Conservation (phyloP, 73 alveolate species). For the Effrenium voratum region DNA sequence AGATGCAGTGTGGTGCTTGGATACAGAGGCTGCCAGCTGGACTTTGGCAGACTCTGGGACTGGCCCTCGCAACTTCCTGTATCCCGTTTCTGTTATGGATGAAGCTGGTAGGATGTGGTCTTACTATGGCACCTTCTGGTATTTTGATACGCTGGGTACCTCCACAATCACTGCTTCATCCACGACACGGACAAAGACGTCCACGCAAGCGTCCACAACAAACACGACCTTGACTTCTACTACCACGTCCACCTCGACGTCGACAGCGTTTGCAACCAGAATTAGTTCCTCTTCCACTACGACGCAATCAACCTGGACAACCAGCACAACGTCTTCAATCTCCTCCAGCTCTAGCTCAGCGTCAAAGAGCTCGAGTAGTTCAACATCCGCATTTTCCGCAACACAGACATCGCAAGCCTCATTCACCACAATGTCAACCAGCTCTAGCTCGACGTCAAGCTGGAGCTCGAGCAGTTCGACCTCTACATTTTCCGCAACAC, state of each 20-base stretch:
- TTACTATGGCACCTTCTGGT: conserved; percentile 36
- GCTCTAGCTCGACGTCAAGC: background rate
- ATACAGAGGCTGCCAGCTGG: too few relatives aligned
- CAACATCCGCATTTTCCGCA: background rate
- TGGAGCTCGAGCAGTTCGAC: background rate
- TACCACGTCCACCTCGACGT: background rate
- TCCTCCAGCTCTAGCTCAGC: background rate
- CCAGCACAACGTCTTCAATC: background rate
- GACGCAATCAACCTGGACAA: background rate
- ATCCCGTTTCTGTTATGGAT: conserved; percentile 30
- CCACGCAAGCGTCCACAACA: background rate
- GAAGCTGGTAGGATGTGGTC: background rate
- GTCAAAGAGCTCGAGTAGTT: background rate
- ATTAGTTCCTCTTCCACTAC: conserved; percentile 2
- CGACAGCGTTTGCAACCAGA: background rate
- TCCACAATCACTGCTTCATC: background rate
- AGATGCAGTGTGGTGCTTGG: too few relatives aligned
- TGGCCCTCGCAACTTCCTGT: too few relatives aligned
- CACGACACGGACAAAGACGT: background rate
- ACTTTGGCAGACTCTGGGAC: too few relatives aligned
- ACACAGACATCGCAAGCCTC: background rate
- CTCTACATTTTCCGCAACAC: background rate
- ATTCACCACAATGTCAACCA: background rate
- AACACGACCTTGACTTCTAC: background rate
- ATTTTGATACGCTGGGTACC: background rate